phyloP scores from a whole-genome alignment of 2,329 filamentous ascomycete genomes.

The Fusarium mexicanum region DNA sequence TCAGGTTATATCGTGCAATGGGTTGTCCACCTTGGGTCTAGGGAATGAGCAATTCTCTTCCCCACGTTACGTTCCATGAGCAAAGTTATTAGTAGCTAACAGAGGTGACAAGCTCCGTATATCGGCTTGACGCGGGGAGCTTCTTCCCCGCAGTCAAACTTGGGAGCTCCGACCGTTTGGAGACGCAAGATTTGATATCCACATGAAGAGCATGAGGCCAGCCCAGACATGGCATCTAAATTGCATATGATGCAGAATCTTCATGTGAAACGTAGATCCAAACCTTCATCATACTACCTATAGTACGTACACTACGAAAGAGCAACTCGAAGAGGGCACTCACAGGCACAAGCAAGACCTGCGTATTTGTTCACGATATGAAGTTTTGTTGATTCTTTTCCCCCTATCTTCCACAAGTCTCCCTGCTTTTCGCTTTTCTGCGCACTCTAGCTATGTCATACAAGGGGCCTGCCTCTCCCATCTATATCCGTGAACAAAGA shows the following conservation, averaged over 20 bases:
- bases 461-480: constrained; percentile 35
- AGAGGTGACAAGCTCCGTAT: constrained; percentile 22
- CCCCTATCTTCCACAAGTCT: background rate
- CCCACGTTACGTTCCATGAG: constrained; percentile 1
- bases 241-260: background rate
- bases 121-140: constrained; percentile 31
- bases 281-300: background rate
- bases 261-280: background rate
- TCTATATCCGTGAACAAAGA: constrained; percentile 39
- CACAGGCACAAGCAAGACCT: background rate
- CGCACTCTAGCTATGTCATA: constrained; percentile 39
- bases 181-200: constrained; percentile 22
- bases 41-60: background rate
- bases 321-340: background rate
- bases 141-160: constrained; percentile 28
- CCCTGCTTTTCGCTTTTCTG: constrained; percentile 36
- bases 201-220: background rate
- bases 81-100: background rate
- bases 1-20: constrained; percentile 7
- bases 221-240: background rate
- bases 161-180: constrained; percentile 12
- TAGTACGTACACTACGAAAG: background rate
- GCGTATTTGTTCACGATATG: constrained; percentile 16
- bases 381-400: constrained; percentile 14
- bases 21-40: background rate